Conservation (phyloP, 352 stramenopile genomes). For the Phytopythium kandeliae region DNA sequence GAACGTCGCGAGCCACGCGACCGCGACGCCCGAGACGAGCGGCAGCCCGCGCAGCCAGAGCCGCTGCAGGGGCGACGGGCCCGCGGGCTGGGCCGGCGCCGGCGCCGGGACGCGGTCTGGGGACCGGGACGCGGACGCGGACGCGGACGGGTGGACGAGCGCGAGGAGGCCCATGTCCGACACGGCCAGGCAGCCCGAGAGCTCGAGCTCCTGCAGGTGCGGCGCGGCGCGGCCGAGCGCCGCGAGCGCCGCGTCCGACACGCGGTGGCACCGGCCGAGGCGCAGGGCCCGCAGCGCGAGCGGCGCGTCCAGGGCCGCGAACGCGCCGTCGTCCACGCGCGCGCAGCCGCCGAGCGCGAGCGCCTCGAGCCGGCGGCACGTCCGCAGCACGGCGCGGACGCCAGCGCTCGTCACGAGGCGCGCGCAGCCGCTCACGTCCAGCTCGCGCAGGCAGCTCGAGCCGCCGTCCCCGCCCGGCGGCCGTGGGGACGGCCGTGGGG, state of each 20-base stretch:
- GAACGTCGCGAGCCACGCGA: slow-evolving; percentile 87
- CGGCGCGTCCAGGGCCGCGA: slow-evolving; percentile 22
- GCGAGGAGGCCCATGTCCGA: slow-evolving; percentile 77
- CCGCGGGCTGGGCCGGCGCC: too few relatives aligned
- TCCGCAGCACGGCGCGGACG: slow-evolving; percentile 9
- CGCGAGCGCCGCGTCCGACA: slow-evolving; percentile 41
- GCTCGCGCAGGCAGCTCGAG: slow-evolving; percentile 8
- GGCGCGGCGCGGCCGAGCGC: slow-evolving; percentile 39
- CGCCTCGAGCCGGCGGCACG: slow-evolving; percentile 14
- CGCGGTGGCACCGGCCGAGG: slow-evolving; percentile 26
- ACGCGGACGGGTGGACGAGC: slow-evolving; percentile 41
- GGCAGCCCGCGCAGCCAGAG: slow-evolving; percentile 62
- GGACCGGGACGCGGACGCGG: too few relatives aligned
- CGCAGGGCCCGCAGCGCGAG: slow-evolving; percentile 31
- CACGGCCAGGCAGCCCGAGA: slow-evolving; percentile 65
- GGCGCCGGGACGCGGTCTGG: too few relatives aligned
- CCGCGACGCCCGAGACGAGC: slow-evolving; percentile 61
- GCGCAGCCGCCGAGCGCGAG: slow-evolving; percentile 21
- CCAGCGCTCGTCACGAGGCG: slow-evolving; percentile 16
- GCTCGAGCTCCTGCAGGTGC: slow-evolving; percentile 70
- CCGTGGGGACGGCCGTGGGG: background rate
- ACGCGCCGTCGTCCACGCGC: slow-evolving; percentile 11
- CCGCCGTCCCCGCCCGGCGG: background rate
- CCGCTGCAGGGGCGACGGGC: slow-evolving; percentile 33
- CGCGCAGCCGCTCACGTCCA: slow-evolving; percentile 18